phyloP scores from a whole-genome alignment of 805 yeast species.

The Clavispora carvajalis region DNA sequence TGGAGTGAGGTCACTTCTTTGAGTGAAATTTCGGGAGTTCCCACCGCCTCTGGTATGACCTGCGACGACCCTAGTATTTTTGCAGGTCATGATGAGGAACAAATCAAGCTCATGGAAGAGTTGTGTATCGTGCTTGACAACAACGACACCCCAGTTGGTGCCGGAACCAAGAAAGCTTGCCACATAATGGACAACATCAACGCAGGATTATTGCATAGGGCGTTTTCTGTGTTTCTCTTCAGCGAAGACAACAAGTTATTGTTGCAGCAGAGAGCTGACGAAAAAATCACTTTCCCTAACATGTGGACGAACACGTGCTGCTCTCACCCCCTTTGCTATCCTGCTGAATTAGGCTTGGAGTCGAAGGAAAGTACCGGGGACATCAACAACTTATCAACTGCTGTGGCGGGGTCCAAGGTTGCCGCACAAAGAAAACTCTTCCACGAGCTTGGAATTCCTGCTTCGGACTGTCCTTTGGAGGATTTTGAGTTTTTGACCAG shows the following conservation, averaged over 20 bases:
- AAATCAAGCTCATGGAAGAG: constrained; percentile 92
- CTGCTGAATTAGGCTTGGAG: constrained; percentile 65
- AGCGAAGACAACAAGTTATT: constrained; percentile 70
- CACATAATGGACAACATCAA: constrained; percentile 85
- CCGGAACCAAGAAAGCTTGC: constrained; percentile 88
- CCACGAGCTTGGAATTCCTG: constrained; percentile 86
- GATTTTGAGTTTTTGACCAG: constrained; percentile 81
- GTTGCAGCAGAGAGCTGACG: constrained; percentile 92
- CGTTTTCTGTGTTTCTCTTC: constrained; percentile 92
- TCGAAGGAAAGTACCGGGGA: constrained; percentile 6
- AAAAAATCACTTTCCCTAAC: constrained; percentile 92
- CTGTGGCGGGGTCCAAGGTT: constrained; percentile 70
- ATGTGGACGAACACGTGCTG: constrained; percentile 99
- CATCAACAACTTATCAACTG: constrained; percentile 42
- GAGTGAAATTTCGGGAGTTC: constrained; percentile 53
- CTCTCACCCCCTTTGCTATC: constrained; percentile 89
- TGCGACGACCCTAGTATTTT: constrained; percentile 44
- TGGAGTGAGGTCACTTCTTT: constrained; percentile 71
- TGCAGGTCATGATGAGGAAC: constrained; percentile 88
- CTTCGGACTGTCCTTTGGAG: constrained; percentile 54
- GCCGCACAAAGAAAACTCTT: constrained; percentile 92
- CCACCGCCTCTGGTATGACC: constrained; percentile 27
- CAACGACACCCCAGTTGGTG: constrained; percentile 83
- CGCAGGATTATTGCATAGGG: constrained; percentile 85
- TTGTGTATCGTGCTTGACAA: constrained; percentile 90